Evolutionary conservation across 257 asterid genomes (phyloP), one percentile per base, ranked within the genome.

Genomic region (Misopates orontium): DNA sequence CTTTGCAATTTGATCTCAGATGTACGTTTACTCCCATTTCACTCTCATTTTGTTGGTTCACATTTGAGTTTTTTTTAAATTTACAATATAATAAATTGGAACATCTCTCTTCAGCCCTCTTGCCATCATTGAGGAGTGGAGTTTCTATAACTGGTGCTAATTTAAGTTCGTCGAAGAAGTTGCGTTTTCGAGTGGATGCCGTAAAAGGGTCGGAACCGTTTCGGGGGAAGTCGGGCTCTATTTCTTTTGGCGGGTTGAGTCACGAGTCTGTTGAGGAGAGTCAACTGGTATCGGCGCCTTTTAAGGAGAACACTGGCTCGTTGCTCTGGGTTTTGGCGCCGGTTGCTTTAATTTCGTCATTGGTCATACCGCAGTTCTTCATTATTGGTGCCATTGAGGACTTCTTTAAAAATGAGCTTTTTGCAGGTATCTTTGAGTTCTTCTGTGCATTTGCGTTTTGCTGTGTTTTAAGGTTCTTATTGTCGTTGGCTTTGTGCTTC

Each of bases 301-400:
- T 82, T 31, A 80, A 74, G 75, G 90, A 81, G 62, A 78, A 79
- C 47, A 60, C 65, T 21, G 89, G 95, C 54, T 93, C 99, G 18
- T 67, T 86, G 25, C 68, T 83, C 11, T 93, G 97, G 99, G 75
- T 81, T 64, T 73, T 87, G 73, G 96, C 95, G 21, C 99, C 99
- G 39, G 79, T 81, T 79, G 96, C 88, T 25, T 80, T 90, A 64
- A 83, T 90, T 60, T 75, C 90, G 0, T 75, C 94, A 5, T 71
- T 93, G 62, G 71, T 87, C 66, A 74, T 89, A 68, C 95, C 97
- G 0, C 87, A 79, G 61, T 76, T 90, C 79, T 78, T 86, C 74
- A 41, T 93, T 60, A 70, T 77, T 51, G 60, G 18, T 53, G 79
- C 89, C 1, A 62, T 93, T 53, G 95, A 84, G 70, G 90, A 83